Conservation (phyloP, 345 rosid species). For the Cardamine chenopodiifolia region DNA sequence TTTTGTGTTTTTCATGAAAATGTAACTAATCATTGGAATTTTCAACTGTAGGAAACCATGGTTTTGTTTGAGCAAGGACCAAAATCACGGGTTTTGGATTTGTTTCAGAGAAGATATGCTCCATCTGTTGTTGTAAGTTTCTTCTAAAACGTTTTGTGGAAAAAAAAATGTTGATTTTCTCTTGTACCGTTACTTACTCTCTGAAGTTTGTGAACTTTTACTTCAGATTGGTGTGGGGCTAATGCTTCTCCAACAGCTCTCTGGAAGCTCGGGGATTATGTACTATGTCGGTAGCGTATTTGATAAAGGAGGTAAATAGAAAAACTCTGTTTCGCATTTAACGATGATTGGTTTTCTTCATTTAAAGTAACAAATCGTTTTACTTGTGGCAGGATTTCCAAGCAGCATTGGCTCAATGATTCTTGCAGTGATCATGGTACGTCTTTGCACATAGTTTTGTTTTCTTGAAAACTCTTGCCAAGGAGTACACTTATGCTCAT, state of each 20-base stretch:
- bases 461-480: not conserved
- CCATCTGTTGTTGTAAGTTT: slow-evolving; percentile 48
- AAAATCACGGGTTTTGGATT: slow-evolving; percentile 37
- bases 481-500: not conserved
- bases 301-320: slow-evolving; percentile 49
- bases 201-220: slow-evolving; percentile 32
- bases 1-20: not conserved
- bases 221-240: slow-evolving; percentile 57
- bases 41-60: slow-evolving; percentile 45
- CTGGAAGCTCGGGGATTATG: slow-evolving; percentile 45
- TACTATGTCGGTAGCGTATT: slow-evolving; percentile 47
- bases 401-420: slow-evolving; percentile 45
- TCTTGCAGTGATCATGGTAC: slow-evolving; percentile 51
- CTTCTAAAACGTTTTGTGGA: not conserved
- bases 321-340: slow-evolving; percentile 6
- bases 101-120: slow-evolving; percentile 57
- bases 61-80: slow-evolving; percentile 38
- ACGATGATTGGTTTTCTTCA: not conserved
- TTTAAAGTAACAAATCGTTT: slow-evolving; percentile 12
- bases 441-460: slow-evolving; percentile 2
- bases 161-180: not conserved
- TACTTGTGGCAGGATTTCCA: slow-evolving; percentile 43
- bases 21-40: not conserved
- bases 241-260: slow-evolving; percentile 54
- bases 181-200: slow-evolving; percentile 27